Evolutionary conservation across 495 filamentous ascomycete genomes (phyloP).

Genomic region (Aspergillus haitiensis): DNA sequence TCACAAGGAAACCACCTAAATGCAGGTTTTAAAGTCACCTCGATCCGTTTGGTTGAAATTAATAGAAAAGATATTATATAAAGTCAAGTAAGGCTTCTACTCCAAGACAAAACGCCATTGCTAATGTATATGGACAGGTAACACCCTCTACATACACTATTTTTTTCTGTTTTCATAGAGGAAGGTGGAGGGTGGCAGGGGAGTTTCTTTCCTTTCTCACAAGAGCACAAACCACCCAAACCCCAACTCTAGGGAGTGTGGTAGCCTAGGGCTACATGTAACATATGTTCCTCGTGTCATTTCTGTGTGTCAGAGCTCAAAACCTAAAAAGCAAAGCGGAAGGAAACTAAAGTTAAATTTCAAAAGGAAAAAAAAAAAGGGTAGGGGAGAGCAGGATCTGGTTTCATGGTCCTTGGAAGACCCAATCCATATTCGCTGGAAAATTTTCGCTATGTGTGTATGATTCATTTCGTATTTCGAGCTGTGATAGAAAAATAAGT

Average conservation of each 20-base stretch:
- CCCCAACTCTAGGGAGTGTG: background rate
- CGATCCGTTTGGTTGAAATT: background rate
- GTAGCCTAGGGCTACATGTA: background rate
- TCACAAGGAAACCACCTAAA: background rate
- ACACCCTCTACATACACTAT: background rate
- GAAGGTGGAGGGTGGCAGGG: background rate
- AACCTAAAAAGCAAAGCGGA: background rate
- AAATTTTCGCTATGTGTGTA: background rate
- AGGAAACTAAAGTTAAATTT: background rate
- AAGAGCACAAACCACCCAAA: background rate
- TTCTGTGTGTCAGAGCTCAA: background rate
- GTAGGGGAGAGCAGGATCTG: background rate
- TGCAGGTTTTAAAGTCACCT: background rate
- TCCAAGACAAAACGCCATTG: background rate
- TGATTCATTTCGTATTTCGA: background rate
- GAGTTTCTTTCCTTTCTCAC: background rate
- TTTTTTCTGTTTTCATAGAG: background rate
- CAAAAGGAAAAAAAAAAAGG: background rate
- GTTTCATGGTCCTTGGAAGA: background rate
- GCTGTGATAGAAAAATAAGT: conserved; percentile 11
- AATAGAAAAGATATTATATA: background rate
- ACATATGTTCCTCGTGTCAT: background rate
- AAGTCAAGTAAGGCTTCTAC: background rate
- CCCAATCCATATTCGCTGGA: background rate
- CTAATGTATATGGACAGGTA: conserved; percentile 1